Base-by-base conservation (phyloP, 2,329 filamentous ascomycete species). In the Graphilbum sp. region DNA sequence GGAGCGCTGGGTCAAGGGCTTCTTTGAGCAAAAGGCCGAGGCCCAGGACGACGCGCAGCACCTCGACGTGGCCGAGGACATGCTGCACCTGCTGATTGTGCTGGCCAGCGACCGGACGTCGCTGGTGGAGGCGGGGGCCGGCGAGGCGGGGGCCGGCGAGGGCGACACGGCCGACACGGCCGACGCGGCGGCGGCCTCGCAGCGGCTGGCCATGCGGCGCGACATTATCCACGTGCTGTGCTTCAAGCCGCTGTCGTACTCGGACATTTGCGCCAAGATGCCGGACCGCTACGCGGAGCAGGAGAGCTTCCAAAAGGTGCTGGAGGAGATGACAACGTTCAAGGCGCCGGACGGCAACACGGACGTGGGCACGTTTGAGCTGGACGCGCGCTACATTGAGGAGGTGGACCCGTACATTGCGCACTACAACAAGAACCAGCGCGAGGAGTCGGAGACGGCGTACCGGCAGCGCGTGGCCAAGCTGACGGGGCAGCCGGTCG, bases 391-490 rank as follows among this genome's bases (percentile, higher is more conserved):
- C 43, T 90, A 79, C 49, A 70, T 95, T 30, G 81, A 88, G 47
- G 72, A 92, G 34, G 75, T 98, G 36, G 92, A 98, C 54, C 90
- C 92, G 1, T 98, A 95, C 54, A 90, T 87, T 51, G 82, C 87
- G 7, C 86, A 96, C 52, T 98, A 94, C 57, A 92, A 78, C 51
- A 93, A 94, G 53, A 98, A 98, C 50, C 88, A 96, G 55, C 75
- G 90, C 36, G 90, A 98, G 52, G 90, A 98, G 55, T 85, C 88
- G 0, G 90, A 98, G 57, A 77, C 73, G 47, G 80, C 86, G 3
- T 95, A 90, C 61, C 85, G 80, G 49, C 79, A 80, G 50, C 80
- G 83, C 64, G 76, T 90, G 64, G 83, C 86, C 11, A 86, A 86
- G 60, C 86, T 82, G 58, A 85, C 79, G 0, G 86, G 87, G 16